Base-by-base conservation (phyloP, 129 eudicot species). In the Chrysanthemum lavandulifolium region DNA sequence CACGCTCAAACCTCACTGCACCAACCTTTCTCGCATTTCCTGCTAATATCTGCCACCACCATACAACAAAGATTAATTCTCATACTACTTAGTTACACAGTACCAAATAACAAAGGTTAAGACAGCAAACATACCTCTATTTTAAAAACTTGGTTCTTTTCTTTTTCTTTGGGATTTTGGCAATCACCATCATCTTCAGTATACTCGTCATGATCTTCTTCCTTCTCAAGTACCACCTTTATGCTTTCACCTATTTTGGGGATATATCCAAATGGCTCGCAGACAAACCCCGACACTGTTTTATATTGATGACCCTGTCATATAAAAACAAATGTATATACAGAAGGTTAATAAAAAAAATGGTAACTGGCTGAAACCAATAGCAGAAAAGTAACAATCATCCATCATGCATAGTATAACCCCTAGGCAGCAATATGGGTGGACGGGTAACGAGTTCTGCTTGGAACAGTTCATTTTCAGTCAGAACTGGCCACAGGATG, bases 11-110 rank as follows among this genome's bases (percentile, higher is more conserved):
- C 51, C 98, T 80, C 65, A 87, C 91, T 0, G 95, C 95, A 48
- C 98, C 86, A n/a, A 92, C 96, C 71, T 92, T 92, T 73, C 98
- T 89, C 0, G 98, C 96, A 72, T 92, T 89, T 45, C 96, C 98
- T 16, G 95, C 96, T 59, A 92, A 74, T 71, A 92, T 87, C 98
- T 92, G 85, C 89, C 53, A 75, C 53, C 19, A 49, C 62, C 19
- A 49, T 5, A 82, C 49, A 27, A 18, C 66, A 56, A 14, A 76
- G 1, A 40, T 6, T n/a, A 3, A 15, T 57, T 58, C 67, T 45
- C 50, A 76, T 6, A 6, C 10, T 6, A 1, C 10, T 0, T 6
- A 40, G 47, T 7, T 40, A 10, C 7, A 7, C 10, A 3, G 1
- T 36, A 36, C 43, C 6, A 40, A 2, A 6, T 7, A 7, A 40